phyloP scores from a whole-genome alignment of 768 basidiomycete genomes.

The Termitomyces eurrhizus region DNA sequence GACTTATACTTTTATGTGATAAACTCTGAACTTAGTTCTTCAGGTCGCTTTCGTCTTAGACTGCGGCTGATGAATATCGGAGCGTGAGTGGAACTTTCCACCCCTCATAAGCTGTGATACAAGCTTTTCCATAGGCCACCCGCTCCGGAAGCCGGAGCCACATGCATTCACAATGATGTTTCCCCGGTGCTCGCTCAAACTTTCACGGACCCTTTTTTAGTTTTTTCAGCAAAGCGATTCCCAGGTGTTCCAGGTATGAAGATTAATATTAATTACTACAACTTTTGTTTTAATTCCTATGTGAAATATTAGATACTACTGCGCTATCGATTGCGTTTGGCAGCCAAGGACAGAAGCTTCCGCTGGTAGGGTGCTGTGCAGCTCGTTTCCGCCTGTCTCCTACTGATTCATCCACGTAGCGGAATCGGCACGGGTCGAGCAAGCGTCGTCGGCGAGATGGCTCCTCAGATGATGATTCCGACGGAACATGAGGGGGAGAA shows the following conservation, averaged over 20 bases:
- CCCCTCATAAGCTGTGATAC: background rate
- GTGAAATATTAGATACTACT: conserved; percentile 63
- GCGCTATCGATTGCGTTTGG: conserved; percentile 85
- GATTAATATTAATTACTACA: conserved; percentile 19
- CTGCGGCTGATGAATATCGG: conserved; percentile 89
- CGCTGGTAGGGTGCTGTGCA: conserved; percentile 51
- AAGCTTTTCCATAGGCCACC: conserved; percentile 48
- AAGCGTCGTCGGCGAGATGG: conserved; percentile 62
- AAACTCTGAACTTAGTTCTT: conserved; percentile 6
- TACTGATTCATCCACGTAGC: conserved; percentile 37
- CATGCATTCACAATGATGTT: conserved; percentile 58
- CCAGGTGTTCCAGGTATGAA: conserved; percentile 84
- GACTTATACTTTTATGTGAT: conserved; percentile 13
- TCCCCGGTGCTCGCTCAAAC: conserved; percentile 82
- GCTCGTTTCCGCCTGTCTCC: conserved; percentile 18
- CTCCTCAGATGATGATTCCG: conserved; percentile 68
- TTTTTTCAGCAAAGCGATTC: conserved; percentile 92
- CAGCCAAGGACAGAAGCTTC: conserved; percentile 87
- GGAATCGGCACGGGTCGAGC: conserved; percentile 74
- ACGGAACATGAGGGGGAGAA: conserved; percentile 31
- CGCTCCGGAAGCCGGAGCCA: conserved; percentile 66
- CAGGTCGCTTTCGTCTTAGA: conserved; percentile 82
- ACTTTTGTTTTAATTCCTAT: conserved; percentile 6
- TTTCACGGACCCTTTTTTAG: conserved; percentile 79
- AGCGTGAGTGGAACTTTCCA: conserved; percentile 60